Conservation (phyloP, 1,284 basidiomycete genomes). For the Ganoderma lucidum region DNA sequence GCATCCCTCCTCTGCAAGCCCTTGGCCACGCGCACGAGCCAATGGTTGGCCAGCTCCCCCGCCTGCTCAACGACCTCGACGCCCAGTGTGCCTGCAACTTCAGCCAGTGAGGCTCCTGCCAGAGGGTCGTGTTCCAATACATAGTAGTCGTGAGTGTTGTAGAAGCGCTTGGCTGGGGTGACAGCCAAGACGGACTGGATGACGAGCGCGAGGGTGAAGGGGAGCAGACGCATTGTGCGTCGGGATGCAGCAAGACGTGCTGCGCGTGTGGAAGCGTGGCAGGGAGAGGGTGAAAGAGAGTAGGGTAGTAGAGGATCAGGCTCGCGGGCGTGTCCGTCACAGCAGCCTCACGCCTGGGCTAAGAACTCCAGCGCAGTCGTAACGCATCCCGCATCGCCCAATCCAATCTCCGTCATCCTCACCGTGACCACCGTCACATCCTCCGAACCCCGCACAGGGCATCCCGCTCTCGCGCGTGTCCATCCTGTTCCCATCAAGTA, state of each 20-base stretch:
- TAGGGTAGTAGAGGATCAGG: neutral
- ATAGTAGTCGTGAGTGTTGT: constrained; percentile 91
- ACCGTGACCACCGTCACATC: constrained; percentile 8
- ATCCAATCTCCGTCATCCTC: neutral
- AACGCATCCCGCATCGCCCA: constrained; percentile 19
- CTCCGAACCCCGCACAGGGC: neutral
- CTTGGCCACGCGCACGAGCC: constrained; percentile 80
- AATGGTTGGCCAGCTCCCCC: constrained; percentile 86
- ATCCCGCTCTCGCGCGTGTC: neutral
- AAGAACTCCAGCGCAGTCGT: constrained; percentile 16
- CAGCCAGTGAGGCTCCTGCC: constrained; percentile 59
- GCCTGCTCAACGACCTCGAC: constrained; percentile 90
- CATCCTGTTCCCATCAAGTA: neutral
- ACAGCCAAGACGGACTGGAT: constrained; percentile 42
- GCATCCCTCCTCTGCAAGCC: constrained; percentile 38
- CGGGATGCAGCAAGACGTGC: constrained; percentile 23
- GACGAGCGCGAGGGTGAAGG: constrained; percentile 40
- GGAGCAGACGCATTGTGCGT: constrained; percentile 42
- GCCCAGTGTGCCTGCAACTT: constrained; percentile 70
- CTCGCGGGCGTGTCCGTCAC: constrained; percentile 15
- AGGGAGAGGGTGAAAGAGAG: constrained; percentile 12
- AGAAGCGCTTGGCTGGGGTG: constrained; percentile 58
- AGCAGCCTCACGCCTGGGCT: constrained; percentile 1
- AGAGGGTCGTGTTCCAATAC: constrained; percentile 79
- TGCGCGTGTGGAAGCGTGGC: constrained; percentile 14